Evolutionary conservation across 2,329 filamentous ascomycete genomes (phyloP).

Genomic region (Leptographium lundbergii): DNA sequence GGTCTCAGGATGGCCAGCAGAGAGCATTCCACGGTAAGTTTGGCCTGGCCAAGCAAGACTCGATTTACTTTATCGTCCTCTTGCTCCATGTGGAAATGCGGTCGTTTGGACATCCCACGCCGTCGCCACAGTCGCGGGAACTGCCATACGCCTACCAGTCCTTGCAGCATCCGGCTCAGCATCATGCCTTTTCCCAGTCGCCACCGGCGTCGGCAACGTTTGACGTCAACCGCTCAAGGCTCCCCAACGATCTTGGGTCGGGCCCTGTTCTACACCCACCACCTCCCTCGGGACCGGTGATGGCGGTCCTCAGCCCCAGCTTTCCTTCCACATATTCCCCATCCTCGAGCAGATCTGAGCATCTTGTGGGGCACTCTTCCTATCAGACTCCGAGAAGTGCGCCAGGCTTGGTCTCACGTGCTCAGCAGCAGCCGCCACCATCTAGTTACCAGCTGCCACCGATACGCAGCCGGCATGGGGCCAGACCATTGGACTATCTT

Average conservation of each 20-base stretch:
- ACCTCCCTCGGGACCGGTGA: conserved; percentile 15
- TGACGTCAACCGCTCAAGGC: conserved; percentile 29
- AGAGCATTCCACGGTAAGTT: conserved; percentile 37
- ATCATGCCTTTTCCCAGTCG: conserved; percentile 26
- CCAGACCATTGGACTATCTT: conserved; percentile 8
- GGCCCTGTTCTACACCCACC: not conserved
- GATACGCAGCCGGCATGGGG: conserved; percentile 28
- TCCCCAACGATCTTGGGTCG: conserved; percentile 16
- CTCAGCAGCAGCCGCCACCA: conserved; percentile 16
- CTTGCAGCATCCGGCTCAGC: conserved; percentile 21
- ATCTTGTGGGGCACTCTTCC: conserved; percentile 27
- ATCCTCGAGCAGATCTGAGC: conserved; percentile 31
- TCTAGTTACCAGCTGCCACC: conserved; percentile 33
- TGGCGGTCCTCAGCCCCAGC: conserved; percentile 27
- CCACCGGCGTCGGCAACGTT: conserved; percentile 35
- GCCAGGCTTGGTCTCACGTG: conserved; percentile 21
- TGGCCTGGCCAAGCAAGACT: conserved; percentile 46
- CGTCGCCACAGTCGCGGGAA: conserved; percentile 31
- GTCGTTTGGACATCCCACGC: conserved; percentile 29
- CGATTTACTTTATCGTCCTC: conserved; percentile 49
- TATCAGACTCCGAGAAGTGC: conserved; percentile 45
- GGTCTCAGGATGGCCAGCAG: conserved; percentile 36
- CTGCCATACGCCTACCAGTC: conserved; percentile 28
- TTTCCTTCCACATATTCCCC: conserved; percentile 32
- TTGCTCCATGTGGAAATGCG: conserved; percentile 26